Base-by-base conservation (phyloP, 2,329 filamentous ascomycete genomes). In the Fusarium sp. region DNA sequence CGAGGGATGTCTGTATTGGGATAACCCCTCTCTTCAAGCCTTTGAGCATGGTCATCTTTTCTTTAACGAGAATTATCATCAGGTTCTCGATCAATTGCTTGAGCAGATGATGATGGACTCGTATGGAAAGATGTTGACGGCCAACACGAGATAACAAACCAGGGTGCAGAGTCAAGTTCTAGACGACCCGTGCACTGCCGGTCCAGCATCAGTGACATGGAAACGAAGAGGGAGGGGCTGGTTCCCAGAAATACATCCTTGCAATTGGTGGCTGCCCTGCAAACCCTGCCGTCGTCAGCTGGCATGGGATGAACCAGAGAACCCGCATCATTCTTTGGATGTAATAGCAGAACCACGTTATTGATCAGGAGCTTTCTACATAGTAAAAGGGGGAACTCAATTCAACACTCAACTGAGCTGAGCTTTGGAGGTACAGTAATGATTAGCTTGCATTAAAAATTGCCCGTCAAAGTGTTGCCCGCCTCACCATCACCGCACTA, bases 291-390 rank as follows among this genome's bases (percentile, higher is more conserved):
- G 15, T 39, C 55, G 24, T 50, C 51, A 62, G 55, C 66, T 62
- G 44, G 56, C 66, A 65, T 69, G 66, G 65, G 66, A 56, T 68
- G 65, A 39, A 44, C 50, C 18, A 58, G 36, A 30, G 55, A 52
- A 62, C 42, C 28, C 39, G 47, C 26, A 34, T 55, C 48, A 51
- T 59, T 38, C 30, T 22, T 28, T 13, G n/a, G 34, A 26, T 22
- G 38, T 30, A 42, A 56, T 57, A 34, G 41, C 48, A 26, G 32
- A 28, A 42, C 24, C 50, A 42, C 36, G 55, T 48, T 61, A 44
- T 65, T 22, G 30, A 44, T 32, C 62, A 36, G 45, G n/a, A 51
- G 56, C 32, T 38, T 24, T 41, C 17, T 11, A 36, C 14, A 47
- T 15, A 22, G 26, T 11, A 15, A 54, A 41, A 55, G 36, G 51